phyloP scores from a whole-genome alignment of 1,284 basidiomycete species.

The Ustilago trichophora region DNA sequence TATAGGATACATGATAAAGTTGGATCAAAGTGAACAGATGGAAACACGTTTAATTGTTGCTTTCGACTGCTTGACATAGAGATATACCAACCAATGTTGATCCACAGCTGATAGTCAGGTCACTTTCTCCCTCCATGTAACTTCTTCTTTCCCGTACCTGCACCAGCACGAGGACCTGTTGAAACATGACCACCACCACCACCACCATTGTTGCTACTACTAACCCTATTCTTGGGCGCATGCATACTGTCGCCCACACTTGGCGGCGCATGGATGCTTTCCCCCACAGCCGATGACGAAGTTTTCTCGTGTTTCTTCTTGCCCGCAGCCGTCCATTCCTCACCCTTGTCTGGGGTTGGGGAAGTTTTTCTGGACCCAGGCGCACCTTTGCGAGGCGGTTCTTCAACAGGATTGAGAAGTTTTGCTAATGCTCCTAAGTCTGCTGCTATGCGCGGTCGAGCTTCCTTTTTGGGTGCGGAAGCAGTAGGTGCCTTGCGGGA shows the following conservation, averaged over 20 bases:
- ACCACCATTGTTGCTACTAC: not conserved
- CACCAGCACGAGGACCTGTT: not conserved
- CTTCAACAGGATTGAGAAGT: conserved; percentile 6
- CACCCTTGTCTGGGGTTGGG: not conserved
- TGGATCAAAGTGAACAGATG: too few species aligned
- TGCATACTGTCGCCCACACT: conserved; percentile 8
- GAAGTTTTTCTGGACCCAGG: not conserved
- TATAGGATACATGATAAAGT: too few species aligned
- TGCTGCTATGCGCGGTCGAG: conserved; percentile 1
- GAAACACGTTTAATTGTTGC: too few species aligned
- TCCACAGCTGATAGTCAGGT: too few species aligned
- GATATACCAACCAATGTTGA: too few species aligned
- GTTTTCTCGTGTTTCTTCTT: too few species aligned
- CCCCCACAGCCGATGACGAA: not conserved
- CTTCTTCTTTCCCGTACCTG: not conserved
- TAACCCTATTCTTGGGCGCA: conserved; percentile 6
- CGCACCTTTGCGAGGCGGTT: not conserved
- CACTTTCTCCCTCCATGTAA: not conserved
- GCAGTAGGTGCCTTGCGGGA: too few species aligned
- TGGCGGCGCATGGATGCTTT: conserved; percentile 22
- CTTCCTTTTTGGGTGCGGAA: too few species aligned
- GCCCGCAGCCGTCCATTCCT: not conserved
- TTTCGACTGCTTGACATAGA: too few species aligned
- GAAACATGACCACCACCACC: not conserved
- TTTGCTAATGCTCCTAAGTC: conserved; percentile 21